These are phyloP conservation scores for Hanseniaspora vineae DNA, from an alignment of 805 yeast genomes.

Conservation along the genomic window DNA sequence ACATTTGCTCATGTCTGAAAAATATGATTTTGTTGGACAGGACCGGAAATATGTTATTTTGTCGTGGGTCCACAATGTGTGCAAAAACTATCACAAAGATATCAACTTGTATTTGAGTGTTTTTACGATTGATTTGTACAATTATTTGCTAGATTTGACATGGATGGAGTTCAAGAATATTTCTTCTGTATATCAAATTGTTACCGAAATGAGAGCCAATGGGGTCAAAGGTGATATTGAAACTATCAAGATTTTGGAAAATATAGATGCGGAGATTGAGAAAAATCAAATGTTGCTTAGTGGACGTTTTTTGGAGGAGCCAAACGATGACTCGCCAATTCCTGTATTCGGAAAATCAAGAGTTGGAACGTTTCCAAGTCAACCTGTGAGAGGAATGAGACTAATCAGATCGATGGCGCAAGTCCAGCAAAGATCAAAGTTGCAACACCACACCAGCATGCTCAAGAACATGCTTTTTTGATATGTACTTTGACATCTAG, in stretches of 20 bases:
- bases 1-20: constrained; percentile 9
- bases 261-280: constrained; percentile 11
- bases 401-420: neutral
- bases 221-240: constrained; percentile 20
- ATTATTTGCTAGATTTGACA: constrained; percentile 14
- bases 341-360: too few relatives aligned
- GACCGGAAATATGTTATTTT: constrained; percentile 17
- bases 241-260: constrained; percentile 17
- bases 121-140: constrained; percentile 21
- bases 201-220: constrained; percentile 20
- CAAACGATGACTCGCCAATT: too few relatives aligned
- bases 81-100: constrained; percentile 14
- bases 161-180: constrained; percentile 20
- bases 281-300: neutral
- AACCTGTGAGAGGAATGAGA: neutral
- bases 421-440: neutral
- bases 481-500: too few relatives aligned
- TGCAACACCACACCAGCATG: neutral
- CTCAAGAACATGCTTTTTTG: neutral
- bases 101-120: constrained; percentile 18
- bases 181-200: constrained; percentile 9
- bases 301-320: neutral
- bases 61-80: constrained; percentile 16
- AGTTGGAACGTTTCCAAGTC: too few relatives aligned
- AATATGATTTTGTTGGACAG: constrained; percentile 9